Percentiles rank a stretch among this genome's conserved stretches.
Evolutionary conservation across 306 rosid species (phyloP).

Genomic region (Geum urbanum): DNA sequence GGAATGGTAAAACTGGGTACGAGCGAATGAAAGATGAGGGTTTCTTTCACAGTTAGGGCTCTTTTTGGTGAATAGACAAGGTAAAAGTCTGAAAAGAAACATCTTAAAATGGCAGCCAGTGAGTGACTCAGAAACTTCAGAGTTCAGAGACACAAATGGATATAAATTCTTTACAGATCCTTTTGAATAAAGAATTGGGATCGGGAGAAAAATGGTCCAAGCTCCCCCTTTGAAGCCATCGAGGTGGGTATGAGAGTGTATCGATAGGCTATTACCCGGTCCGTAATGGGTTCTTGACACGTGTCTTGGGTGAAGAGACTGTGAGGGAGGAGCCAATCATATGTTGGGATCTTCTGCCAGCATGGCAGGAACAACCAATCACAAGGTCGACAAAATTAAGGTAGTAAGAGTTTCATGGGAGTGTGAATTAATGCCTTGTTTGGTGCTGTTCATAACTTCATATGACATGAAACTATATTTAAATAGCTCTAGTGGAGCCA

Average conservation of each 20-base stretch:
- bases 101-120: slow-evolving; percentile 12
- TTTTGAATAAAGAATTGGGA: neutral
- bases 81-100: neutral
- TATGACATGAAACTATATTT: neutral
- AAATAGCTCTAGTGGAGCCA: slow-evolving; percentile 4
- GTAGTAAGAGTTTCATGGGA: slow-evolving; percentile 11
- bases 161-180: slow-evolving; percentile 12
- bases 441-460: neutral
- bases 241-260: slow-evolving; percentile 8
- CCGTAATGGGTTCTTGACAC: slow-evolving; percentile 18
- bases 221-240: slow-evolving; percentile 3
- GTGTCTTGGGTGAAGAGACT: neutral
- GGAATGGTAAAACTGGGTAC: slow-evolving; percentile 26
- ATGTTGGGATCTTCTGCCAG: slow-evolving; percentile 30
- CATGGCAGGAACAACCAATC: slow-evolving; percentile 35
- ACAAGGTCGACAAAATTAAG: slow-evolving; percentile 33
- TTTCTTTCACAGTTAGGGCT: slow-evolving; percentile 14
- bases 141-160: slow-evolving; percentile 24
- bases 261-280: slow-evolving; percentile 16
- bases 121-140: neutral
- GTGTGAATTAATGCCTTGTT: neutral
- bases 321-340: slow-evolving; percentile 25
- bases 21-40: slow-evolving; percentile 29
- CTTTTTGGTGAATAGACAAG: slow-evolving; percentile 18
- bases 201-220: slow-evolving; percentile 1